These are phyloP conservation scores for Ceratocystiopsis brevicomis DNA, from an alignment of 2,329 filamentous ascomycete species.

Conservation along the genomic window DNA sequence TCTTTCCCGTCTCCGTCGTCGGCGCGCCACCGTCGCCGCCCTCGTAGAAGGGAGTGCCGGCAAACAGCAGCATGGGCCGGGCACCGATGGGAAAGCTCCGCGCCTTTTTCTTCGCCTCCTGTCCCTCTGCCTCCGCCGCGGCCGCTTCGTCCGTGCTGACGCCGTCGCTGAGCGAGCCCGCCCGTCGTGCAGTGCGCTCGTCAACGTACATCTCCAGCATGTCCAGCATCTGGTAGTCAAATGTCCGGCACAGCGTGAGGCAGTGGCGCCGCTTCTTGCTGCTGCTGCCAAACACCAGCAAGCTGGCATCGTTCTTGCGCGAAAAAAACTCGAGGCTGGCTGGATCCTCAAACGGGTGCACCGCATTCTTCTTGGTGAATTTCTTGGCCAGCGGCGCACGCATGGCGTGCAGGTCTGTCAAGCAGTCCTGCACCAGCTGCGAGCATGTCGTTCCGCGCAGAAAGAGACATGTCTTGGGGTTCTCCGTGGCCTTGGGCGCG, in stretches of 20 bases:
- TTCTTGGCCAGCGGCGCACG: conserved; percentile 72
- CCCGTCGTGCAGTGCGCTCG: conserved; percentile 47
- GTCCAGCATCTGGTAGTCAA: conserved; percentile 74
- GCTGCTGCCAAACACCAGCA: conserved; percentile 53
- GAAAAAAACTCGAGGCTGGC: conserved; percentile 55
- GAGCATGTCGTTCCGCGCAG: conserved; percentile 75
- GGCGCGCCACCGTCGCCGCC: conserved; percentile 43
- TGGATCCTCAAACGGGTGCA: conserved; percentile 72
- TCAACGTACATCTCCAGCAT: conserved; percentile 86
- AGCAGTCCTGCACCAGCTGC: conserved; percentile 61
- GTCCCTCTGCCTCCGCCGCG: neutral
- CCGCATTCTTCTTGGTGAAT: conserved; percentile 88
- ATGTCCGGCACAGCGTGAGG: conserved; percentile 65
- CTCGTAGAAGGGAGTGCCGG: conserved; percentile 41
- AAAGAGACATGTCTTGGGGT: conserved; percentile 77
- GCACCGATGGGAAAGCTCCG: conserved; percentile 56
- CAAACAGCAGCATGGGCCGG: conserved; percentile 78
- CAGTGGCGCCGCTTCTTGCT: conserved; percentile 93
- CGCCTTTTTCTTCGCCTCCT: neutral
- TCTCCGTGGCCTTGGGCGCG: conserved; percentile 74
- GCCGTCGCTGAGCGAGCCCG: conserved; percentile 18
- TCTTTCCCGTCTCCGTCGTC: conserved; percentile 7
- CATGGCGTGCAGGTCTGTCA: conserved; percentile 69
- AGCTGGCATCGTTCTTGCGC: conserved; percentile 81
- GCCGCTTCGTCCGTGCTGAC: conserved; percentile 32